These are phyloP conservation scores for Tillandsia leiboldiana DNA, from an alignment of 176 grass and related monocot genomes.

Conservation along the genomic window DNA sequence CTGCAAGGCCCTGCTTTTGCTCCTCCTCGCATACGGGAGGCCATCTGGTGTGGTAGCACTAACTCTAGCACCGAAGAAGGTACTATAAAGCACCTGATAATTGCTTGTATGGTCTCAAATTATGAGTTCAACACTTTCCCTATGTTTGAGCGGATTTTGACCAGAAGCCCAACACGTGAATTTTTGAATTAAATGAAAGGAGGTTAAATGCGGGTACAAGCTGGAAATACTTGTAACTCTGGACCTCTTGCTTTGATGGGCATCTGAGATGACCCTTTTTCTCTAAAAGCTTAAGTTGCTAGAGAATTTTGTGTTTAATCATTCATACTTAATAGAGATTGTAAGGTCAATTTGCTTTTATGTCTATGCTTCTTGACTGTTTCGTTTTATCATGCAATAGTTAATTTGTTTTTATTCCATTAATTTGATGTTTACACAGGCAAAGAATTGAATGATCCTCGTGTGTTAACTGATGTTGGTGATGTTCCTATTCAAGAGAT, in stretches of 20 bases:
- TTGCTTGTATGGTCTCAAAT: neutral
- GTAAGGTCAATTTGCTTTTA: too few species aligned
- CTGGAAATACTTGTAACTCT: too few species aligned
- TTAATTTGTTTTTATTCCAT: neutral
- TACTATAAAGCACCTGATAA: constrained; percentile 7
- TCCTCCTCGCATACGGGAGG: constrained; percentile 88
- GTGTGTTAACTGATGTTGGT: constrained; percentile 92
- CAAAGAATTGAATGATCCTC: constrained; percentile 89
- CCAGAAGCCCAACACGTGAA: too few species aligned
- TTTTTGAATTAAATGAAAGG: too few species aligned
- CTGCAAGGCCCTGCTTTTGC: constrained; percentile 96
- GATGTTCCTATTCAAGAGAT: constrained; percentile 97
- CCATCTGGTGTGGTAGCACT: constrained; percentile 98
- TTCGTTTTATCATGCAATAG: neutral
- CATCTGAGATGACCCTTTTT: too few species aligned
- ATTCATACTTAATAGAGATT: too few species aligned
- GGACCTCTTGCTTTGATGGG: too few species aligned
- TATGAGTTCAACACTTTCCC: too few species aligned
- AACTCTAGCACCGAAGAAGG: constrained; percentile 95
- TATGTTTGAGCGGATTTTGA: too few species aligned
- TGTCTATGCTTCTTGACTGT: neutral
- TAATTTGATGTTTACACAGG: constrained; percentile 30
- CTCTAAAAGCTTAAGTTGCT: too few species aligned
- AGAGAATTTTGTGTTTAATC: too few species aligned
- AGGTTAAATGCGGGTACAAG: too few species aligned